Evolutionary conservation across 768 basidiomycete genomes (phyloP).

Genomic region (Tephrocybe sp.): DNA sequence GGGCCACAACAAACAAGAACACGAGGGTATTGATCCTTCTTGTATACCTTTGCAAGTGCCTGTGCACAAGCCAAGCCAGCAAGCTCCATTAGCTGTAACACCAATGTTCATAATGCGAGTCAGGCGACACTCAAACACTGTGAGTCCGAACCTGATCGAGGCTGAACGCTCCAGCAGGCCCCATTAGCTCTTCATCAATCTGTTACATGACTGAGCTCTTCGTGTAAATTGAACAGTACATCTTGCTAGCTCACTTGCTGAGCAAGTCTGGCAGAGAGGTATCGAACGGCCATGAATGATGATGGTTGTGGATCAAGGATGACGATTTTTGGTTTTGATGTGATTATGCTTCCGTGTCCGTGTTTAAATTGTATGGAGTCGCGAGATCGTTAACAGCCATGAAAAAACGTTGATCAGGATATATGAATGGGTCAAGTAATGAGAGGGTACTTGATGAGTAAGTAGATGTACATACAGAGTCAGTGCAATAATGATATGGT

Average conservation of each 20-base stretch:
- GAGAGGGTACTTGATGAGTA: background rate
- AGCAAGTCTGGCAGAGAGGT: conserved; percentile 68
- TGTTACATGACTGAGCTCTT: conserved; percentile 27
- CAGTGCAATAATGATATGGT: conserved; percentile 8
- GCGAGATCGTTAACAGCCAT: no score
- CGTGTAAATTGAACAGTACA: background rate
- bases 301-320: conserved; percentile 4
- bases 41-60: conserved; percentile 75
- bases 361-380: no score
- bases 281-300: conserved; percentile 59
- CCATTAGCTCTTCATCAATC: conserved; percentile 97
- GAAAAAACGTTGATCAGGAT: no score
- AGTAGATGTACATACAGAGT: conserved; percentile 2
- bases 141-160: conserved; percentile 76
- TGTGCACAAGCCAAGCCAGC: conserved; percentile 95
- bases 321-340: no score
- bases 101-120: background rate
- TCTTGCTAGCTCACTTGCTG: conserved; percentile 56
- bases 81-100: conserved; percentile 83
- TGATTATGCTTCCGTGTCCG: no score
- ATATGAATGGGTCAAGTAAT: background rate
- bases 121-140: background rate
- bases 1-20: conserved; percentile 97
- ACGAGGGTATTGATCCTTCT: conserved; percentile 59
- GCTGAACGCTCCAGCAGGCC: conserved; percentile 82